Conservation (phyloP, 192 early-diverging fungal genomes). For the Gonapodya prolifera region DNA sequence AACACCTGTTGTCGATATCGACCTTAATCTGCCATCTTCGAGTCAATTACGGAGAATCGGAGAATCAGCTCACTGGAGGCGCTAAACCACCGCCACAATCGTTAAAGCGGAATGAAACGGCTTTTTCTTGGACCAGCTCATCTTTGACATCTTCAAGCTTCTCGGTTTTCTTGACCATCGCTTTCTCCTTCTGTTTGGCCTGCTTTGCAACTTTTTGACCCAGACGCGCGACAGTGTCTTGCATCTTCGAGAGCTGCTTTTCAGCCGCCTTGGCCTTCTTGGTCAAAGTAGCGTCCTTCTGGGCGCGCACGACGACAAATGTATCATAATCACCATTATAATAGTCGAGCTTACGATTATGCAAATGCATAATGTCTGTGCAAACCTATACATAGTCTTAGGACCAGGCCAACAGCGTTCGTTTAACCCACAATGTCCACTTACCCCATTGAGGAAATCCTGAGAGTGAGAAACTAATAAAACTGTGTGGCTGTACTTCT, state of each 20-base stretch:
- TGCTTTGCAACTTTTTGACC: slow-evolving; percentile 10
- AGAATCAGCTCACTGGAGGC: slow-evolving; percentile 1
- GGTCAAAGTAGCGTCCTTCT: slow-evolving; percentile 4
- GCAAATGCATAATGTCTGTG: slow-evolving; percentile 12
- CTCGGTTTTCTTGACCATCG: slow-evolving; percentile 10
- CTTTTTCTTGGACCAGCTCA: slow-evolving; percentile 8
- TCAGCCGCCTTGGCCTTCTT: slow-evolving; percentile 9
- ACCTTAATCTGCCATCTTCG: no score
- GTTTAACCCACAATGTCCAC: neutral
- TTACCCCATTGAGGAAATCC: slow-evolving; percentile 11
- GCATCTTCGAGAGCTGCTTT: slow-evolving; percentile 9
- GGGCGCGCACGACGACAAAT: slow-evolving; percentile 4
- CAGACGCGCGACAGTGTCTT: slow-evolving; percentile 8
- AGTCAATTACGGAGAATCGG: no score
- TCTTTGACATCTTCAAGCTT: slow-evolving; percentile 9
- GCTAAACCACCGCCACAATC: slow-evolving; percentile 11
- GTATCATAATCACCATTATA: slow-evolving; percentile 11
- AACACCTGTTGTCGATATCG: no score
- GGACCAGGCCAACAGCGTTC: neutral
- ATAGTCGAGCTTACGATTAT: slow-evolving; percentile 11
- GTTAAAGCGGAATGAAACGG: slow-evolving; percentile 5
- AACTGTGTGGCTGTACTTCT: slow-evolving; percentile 9
- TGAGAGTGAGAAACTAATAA: slow-evolving; percentile 11
- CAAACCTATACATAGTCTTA: slow-evolving; percentile 2
- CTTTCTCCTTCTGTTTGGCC: slow-evolving; percentile 11